A percentile compares a stretch with the other conserved stretches of the same genome.
phyloP scores from a whole-genome alignment of 345 rosid species.

The Turnera subulata region DNA sequence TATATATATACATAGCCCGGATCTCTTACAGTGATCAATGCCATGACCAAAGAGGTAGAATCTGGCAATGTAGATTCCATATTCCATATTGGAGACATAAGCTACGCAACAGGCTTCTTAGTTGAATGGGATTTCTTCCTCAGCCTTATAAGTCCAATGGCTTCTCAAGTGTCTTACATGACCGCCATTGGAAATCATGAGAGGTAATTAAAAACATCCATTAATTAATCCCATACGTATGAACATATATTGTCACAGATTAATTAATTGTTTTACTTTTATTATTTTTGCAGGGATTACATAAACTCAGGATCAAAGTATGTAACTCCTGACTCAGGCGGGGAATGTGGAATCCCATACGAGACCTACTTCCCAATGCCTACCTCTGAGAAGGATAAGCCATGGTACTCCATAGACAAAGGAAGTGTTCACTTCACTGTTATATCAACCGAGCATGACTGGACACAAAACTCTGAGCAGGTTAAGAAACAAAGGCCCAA shows the following conservation, averaged over 20 bases:
- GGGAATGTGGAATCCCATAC: constrained; percentile 69
- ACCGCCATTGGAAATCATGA: constrained; percentile 76
- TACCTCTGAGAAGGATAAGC: constrained; percentile 52
- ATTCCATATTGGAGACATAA: constrained; percentile 77
- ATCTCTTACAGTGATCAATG: constrained; percentile 47
- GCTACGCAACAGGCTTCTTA: constrained; percentile 70
- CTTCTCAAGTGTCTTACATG: constrained; percentile 65
- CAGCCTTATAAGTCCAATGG: constrained; percentile 46
- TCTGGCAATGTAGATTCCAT: constrained; percentile 46
- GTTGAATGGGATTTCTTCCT: constrained; percentile 79
- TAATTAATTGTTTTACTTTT: not conserved
- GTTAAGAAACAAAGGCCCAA: constrained; percentile 16
- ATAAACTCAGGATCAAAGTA: constrained; percentile 36
- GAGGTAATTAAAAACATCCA: no score
- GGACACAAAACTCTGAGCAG: constrained; percentile 50
- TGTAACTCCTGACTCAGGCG: constrained; percentile 50
- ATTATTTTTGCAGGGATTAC: constrained; percentile 43
- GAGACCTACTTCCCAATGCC: constrained; percentile 77
- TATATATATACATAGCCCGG: no score
- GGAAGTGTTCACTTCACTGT: constrained; percentile 51
- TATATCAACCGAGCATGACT: constrained; percentile 63
- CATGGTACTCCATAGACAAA: constrained; percentile 67
- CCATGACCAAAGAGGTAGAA: constrained; percentile 38
- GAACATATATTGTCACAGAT: no score
- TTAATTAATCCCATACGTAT: no score